Evolutionary conservation across 257 asterid genomes (phyloP).

Genomic region (Haberlea rhodopensis): DNA sequence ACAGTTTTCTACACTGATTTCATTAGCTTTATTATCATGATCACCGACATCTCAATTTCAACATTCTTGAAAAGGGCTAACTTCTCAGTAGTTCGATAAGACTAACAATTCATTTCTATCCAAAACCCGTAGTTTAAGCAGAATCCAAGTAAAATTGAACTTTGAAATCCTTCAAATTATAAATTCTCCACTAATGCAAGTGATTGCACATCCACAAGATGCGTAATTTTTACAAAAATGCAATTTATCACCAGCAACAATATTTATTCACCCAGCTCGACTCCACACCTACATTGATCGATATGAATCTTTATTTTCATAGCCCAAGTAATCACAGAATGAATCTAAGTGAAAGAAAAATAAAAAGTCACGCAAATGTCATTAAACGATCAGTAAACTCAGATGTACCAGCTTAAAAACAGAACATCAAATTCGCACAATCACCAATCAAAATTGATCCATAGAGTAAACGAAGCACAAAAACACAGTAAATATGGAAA

Average conservation of each 20-base stretch:
- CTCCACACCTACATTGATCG: neutral
- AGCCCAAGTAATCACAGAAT: constrained; percentile 1
- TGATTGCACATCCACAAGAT: neutral
- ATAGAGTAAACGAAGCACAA: neutral
- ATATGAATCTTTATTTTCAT: neutral
- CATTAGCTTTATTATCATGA: neutral
- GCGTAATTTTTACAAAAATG: neutral
- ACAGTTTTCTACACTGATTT: neutral
- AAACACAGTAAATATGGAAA: neutral
- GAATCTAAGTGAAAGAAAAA: constrained; percentile 3
- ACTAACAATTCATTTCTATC: constrained; percentile 1
- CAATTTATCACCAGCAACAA: neutral
- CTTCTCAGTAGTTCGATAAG: neutral
- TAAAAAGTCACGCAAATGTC: constrained; percentile 13
- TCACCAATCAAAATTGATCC: constrained; percentile 21
- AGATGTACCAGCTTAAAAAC: constrained; percentile 8
- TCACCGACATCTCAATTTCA: neutral
- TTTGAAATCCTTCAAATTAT: neutral
- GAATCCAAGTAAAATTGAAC: constrained; percentile 9
- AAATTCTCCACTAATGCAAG: constrained; percentile 1
- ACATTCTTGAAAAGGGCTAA: neutral
- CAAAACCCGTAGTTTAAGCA: neutral
- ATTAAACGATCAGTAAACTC: constrained; percentile 15
- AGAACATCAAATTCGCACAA: constrained; percentile 18
- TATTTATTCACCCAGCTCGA: neutral